phyloP scores from a whole-genome alignment of 371 early-diverging fungal species.

The Mortierella sp. region DNA sequence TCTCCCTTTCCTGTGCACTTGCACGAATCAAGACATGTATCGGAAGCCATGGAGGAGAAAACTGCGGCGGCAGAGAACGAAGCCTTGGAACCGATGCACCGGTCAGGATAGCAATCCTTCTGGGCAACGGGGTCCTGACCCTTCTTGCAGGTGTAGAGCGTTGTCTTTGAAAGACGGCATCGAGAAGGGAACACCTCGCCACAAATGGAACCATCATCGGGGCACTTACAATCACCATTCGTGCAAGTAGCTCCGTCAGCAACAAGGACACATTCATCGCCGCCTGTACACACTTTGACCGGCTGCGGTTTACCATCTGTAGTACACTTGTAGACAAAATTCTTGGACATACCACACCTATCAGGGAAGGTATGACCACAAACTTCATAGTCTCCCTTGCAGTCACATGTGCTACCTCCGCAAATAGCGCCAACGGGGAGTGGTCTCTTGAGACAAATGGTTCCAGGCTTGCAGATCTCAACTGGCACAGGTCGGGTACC shows the following conservation, averaged over 20 bases:
- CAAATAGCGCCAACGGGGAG: background rate
- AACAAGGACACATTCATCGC: background rate
- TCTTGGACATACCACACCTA: background rate
- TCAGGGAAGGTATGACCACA: slow-evolving; percentile 5
- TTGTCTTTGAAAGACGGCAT: slow-evolving; percentile 1
- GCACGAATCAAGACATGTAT: slow-evolving; percentile 9
- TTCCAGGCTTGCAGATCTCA: background rate
- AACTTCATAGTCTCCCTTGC: slow-evolving; percentile 1
- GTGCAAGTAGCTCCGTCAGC: slow-evolving; percentile 11
- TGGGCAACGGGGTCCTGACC: background rate
- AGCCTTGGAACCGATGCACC: slow-evolving; percentile 1
- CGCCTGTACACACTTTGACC: background rate
- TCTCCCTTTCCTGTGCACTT: background rate
- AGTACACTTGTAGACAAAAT: slow-evolving; percentile 4
- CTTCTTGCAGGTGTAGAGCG: slow-evolving; percentile 5
- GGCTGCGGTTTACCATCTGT: background rate
- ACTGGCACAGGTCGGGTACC: background rate
- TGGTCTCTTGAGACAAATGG: background rate
- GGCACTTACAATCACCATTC: slow-evolving; percentile 9
- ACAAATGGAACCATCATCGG: slow-evolving; percentile 5
- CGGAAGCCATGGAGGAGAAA: background rate
- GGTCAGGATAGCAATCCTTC: background rate
- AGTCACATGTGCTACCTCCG: background rate
- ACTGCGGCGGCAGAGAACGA: background rate
- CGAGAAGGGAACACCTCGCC: slow-evolving; percentile 1